Conservation (phyloP, 306 rosid genomes). For the Lathyrus aphaca region DNA sequence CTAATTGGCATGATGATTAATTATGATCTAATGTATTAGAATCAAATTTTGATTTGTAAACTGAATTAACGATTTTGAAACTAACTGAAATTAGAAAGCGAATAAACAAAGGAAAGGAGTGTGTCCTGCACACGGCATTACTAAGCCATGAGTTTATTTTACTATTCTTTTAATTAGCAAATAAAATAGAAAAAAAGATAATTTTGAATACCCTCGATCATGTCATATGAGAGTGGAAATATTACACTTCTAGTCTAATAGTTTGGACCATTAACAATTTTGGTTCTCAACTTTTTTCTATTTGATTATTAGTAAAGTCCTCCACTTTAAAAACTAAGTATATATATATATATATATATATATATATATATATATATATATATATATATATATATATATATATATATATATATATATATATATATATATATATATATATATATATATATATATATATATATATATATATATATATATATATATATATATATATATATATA, state of each 20-base stretch:
- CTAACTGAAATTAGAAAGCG: background rate
- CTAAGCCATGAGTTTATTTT: background rate
- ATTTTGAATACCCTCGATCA: background rate
- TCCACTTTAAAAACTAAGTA: background rate
- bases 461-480: no score
- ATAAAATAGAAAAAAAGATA: background rate
- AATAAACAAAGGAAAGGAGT: constrained; percentile 1
- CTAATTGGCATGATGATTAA: background rate
- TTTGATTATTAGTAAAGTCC: background rate
- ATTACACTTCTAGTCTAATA: background rate
- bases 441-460: no score
- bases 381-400: no score
- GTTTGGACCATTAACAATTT: background rate
- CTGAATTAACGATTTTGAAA: constrained; percentile 6
- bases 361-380: no score
- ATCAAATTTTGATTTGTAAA: background rate
- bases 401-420: no score
- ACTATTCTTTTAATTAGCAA: background rate
- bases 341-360: no score
- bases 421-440: no score
- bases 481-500: no score
- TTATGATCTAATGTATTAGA: background rate
- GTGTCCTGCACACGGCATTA: constrained; percentile 34
- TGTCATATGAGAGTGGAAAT: no score
- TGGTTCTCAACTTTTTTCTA: background rate